A percentile compares a stretch with the other conserved stretches of the same genome.
Evolutionary conservation across 768 basidiomycete genomes (phyloP).

Genomic region (Kwoniella mangroviensis): DNA sequence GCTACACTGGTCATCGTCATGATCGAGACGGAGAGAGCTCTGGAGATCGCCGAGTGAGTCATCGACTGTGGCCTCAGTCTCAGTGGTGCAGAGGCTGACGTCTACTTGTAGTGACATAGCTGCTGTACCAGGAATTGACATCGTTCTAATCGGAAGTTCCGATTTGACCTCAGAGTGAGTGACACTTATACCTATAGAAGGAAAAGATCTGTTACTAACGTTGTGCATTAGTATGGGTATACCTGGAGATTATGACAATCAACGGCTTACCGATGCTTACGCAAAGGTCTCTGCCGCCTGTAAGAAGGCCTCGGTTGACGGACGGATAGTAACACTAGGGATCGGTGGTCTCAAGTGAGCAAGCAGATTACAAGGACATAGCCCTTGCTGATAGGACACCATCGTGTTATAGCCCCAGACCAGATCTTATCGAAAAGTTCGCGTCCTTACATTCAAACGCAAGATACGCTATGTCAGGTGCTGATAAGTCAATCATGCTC

Average conservation of each 20-base stretch:
- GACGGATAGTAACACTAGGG: constrained; percentile 32
- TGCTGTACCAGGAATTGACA: constrained; percentile 45
- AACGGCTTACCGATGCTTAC: constrained; percentile 28
- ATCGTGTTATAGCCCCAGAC: constrained; percentile 22
- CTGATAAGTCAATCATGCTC: constrained; percentile 36
- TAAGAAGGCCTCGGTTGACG: constrained; percentile 34
- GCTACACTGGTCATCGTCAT: constrained; percentile 39
- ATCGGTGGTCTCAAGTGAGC: constrained; percentile 45
- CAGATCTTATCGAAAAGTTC: constrained; percentile 45
- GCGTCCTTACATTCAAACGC: constrained; percentile 26
- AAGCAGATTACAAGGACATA: no score
- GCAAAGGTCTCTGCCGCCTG: constrained; percentile 32
- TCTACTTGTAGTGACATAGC: constrained; percentile 36
- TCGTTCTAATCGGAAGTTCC: constrained; percentile 36
- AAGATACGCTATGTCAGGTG: constrained; percentile 42
- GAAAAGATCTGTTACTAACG: no score
- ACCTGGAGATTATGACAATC: constrained; percentile 43
- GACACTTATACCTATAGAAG: no score
- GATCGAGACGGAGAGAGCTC: constrained; percentile 40
- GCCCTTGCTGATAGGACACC: background rate
- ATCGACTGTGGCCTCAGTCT: no score
- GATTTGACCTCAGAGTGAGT: constrained; percentile 46
- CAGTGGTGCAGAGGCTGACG: background rate
- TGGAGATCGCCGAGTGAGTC: constrained; percentile 41
- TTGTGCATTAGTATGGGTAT: constrained; percentile 38